Percentiles rank a stretch among this genome's conserved stretches.
Conservation (phyloP, 2,329 filamentous ascomycete species). For the Neofusicoccum laricinum region DNA sequence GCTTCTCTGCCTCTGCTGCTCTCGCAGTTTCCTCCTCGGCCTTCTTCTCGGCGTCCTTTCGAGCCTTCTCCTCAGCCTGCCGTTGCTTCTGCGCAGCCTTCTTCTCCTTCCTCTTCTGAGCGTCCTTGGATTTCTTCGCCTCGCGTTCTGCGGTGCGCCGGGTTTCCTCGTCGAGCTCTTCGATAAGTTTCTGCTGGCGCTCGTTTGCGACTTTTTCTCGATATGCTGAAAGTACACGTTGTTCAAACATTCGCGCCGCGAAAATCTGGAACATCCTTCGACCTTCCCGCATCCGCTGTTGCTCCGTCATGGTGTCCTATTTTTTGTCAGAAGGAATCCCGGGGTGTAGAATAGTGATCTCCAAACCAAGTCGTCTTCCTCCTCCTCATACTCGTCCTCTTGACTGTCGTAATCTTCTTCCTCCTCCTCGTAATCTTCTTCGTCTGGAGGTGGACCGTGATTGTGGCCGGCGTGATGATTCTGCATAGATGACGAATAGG, state of each 20-base stretch:
- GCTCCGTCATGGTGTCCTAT: slow-evolving; percentile 94
- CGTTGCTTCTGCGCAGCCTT: slow-evolving; percentile 83
- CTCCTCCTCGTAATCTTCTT: slow-evolving; percentile 77
- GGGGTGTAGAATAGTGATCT: slow-evolving; percentile 25
- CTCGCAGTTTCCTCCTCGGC: slow-evolving; percentile 77
- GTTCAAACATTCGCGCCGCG: slow-evolving; percentile 98
- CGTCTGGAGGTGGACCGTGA: slow-evolving; percentile 58
- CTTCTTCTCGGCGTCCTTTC: slow-evolving; percentile 82
- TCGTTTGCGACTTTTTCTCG: slow-evolving; percentile 94
- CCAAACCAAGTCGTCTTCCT: slow-evolving; percentile 60
- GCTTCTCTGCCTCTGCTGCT: slow-evolving; percentile 72
- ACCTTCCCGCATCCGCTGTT: slow-evolving; percentile 98
- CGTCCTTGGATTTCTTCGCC: slow-evolving; percentile 90
- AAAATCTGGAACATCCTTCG: slow-evolving; percentile 99
- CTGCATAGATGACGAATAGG: slow-evolving; percentile 51
- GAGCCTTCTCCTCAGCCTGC: slow-evolving; percentile 86
- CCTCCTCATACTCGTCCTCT: slow-evolving; percentile 61
- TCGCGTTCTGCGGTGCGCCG: slow-evolving; percentile 74
- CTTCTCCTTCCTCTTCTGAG: slow-evolving; percentile 93
- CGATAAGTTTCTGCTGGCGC: slow-evolving; percentile 83
- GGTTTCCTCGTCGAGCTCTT: slow-evolving; percentile 86
- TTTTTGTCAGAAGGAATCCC: slow-evolving; percentile 30
- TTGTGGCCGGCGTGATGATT: slow-evolving; percentile 62
- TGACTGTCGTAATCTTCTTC: slow-evolving; percentile 66
- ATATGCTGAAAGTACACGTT: slow-evolving; percentile 94